A percentile compares a stretch with the other conserved stretches of the same genome.
phyloP scores from a whole-genome alignment of 257 asterid genomes.

The Pogostemon cablin region DNA sequence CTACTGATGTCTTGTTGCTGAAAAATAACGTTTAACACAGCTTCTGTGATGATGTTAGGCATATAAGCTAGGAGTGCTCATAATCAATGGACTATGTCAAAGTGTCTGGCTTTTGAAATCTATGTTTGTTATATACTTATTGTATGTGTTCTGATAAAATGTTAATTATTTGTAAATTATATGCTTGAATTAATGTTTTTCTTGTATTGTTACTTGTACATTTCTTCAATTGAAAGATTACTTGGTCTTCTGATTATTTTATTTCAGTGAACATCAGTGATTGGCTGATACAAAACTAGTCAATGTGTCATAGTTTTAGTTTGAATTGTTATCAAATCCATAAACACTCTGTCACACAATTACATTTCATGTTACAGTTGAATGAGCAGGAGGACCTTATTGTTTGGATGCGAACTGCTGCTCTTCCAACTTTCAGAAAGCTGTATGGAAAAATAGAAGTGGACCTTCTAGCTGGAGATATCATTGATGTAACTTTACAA shows the following conservation, averaged over 20 bases:
- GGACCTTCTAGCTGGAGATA: constrained; percentile 56
- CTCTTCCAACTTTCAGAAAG: constrained; percentile 87
- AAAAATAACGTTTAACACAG: not conserved
- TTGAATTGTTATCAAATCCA: not conserved
- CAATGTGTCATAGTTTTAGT: not conserved
- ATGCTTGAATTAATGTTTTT: not conserved
- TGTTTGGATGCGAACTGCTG: constrained; percentile 97
- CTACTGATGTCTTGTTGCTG: not conserved
- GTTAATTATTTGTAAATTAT: constrained; percentile 3
- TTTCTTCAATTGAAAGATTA: constrained; percentile 2
- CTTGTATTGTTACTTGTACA: constrained; percentile 7
- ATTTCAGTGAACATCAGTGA: not conserved
- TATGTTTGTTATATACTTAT: not conserved
- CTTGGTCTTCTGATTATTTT: not conserved
- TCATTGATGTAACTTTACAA: constrained; percentile 53
- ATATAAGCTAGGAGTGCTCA: no score
- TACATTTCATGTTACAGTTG: constrained; percentile 53
- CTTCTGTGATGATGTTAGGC: not conserved
- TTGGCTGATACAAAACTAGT: not conserved
- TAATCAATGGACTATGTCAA: not conserved
- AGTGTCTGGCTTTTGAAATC: not conserved
- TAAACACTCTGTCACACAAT: constrained; percentile 19
- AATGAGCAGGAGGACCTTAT: constrained; percentile 79
- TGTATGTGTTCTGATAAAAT: not conserved
- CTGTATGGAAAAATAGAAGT: constrained; percentile 76